Conservation (phyloP, 2,329 filamentous ascomycete genomes). For the Berkeleyomyces basicola region DNA sequence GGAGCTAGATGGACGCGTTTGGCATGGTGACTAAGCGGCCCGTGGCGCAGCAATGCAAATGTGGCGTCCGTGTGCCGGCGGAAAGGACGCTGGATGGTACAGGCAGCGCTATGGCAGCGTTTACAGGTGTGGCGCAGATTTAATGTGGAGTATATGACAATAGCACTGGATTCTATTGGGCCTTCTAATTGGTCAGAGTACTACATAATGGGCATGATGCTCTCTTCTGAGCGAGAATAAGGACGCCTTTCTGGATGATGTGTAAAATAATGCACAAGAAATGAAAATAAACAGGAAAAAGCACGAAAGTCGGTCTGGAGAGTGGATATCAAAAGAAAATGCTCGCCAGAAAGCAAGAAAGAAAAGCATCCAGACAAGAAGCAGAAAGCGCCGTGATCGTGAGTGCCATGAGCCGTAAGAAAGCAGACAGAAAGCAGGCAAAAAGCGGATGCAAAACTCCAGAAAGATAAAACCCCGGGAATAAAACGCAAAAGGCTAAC, state of each 20-base stretch:
- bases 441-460: not conserved
- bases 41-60: not conserved
- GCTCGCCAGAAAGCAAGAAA: constrained; percentile 1
- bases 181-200: not conserved
- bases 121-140: too few relatives aligned
- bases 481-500: not conserved
- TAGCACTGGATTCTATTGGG: not conserved
- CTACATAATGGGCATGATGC: not conserved
- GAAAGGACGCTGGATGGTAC: not conserved
- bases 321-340: not conserved
- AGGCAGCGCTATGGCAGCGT: not conserved
- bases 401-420: not conserved
- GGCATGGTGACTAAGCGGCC: not conserved
- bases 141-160: not conserved
- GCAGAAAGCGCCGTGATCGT: not conserved
- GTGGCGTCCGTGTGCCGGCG: not conserved
- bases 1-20: not conserved
- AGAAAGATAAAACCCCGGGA: not conserved
- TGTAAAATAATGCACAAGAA: not conserved
- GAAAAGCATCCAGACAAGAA: constrained; percentile 5
- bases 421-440: not conserved
- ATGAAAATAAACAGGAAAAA: constrained; percentile 1
- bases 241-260: not conserved
- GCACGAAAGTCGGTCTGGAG: not conserved
- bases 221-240: not conserved